Conservation (phyloP, 345 rosid genomes). For the Melaleuca quinquenervia region DNA sequence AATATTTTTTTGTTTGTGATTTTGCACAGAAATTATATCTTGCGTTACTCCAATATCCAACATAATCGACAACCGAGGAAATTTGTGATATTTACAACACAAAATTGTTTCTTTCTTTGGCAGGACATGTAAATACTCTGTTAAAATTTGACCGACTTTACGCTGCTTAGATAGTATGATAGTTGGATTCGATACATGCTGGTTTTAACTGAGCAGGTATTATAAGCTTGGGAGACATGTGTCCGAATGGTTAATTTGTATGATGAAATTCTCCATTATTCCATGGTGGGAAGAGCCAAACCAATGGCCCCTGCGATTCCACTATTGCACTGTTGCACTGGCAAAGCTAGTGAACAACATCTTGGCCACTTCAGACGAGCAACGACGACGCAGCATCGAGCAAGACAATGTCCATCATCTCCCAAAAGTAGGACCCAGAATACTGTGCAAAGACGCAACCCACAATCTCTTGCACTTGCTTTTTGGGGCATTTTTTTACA, state of each 20-base stretch:
- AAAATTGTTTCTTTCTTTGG: background rate
- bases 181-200: background rate
- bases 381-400: background rate
- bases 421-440: background rate
- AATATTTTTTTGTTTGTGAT: background rate
- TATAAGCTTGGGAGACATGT: background rate
- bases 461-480: background rate
- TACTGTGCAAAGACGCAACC: background rate
- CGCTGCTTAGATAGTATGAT: background rate
- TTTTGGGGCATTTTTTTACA: background rate
- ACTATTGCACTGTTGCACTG: background rate
- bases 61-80: background rate
- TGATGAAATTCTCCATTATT: background rate
- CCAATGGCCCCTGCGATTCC: background rate
- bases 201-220: background rate
- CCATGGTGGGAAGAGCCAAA: background rate
- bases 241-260: background rate
- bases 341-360: background rate
- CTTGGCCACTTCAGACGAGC: background rate
- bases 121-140: background rate
- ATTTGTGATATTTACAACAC: background rate
- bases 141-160: background rate
- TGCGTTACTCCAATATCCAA: background rate
- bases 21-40: background rate
- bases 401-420: background rate